Conservation (phyloP, 257 asterid species). For the Ocimum tenuiflorum region DNA sequence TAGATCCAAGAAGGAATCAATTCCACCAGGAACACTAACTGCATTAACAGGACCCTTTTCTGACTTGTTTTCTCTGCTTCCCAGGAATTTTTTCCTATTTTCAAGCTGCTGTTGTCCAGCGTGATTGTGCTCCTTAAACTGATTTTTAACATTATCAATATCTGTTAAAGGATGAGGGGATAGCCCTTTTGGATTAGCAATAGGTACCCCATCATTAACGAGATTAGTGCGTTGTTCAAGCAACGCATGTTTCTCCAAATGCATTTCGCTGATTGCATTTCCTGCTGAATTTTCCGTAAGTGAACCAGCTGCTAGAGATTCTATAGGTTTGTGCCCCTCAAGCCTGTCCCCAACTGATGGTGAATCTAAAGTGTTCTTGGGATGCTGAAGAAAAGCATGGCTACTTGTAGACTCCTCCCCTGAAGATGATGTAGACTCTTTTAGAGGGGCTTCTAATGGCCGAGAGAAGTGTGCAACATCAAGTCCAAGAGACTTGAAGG, state of each 20-base stretch:
- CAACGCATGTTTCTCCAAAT: conserved; percentile 29
- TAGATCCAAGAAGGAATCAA: conserved; percentile 67
- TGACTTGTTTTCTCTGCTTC: conserved; percentile 26
- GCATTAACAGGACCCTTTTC: conserved; percentile 75
- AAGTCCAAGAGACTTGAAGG: conserved; percentile 87
- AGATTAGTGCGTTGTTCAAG: conserved; percentile 32
- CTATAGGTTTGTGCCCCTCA: conserved; percentile 29
- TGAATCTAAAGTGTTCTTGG: conserved; percentile 25
- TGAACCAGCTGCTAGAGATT: conserved; percentile 24
- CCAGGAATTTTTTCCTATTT: conserved; percentile 23
- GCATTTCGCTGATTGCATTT: conserved; percentile 17
- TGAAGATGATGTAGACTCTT: conserved; percentile 47
- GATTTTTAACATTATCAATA: conserved; percentile 23
- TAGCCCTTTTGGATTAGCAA: conserved; percentile 26
- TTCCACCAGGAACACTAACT: conserved; percentile 63
- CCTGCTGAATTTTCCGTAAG: conserved; percentile 25
- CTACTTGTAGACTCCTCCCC: conserved; percentile 67
- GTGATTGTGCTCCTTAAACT: conserved; percentile 23
- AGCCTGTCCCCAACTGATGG: conserved; percentile 25
- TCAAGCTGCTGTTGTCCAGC: conserved; percentile 30
- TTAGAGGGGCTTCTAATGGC: conserved; percentile 40
- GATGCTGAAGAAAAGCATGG: conserved; percentile 32
- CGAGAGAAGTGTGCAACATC: conserved; percentile 54
- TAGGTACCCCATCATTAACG: conserved; percentile 14
- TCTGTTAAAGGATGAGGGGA: conserved; percentile 26